phyloP scores from a whole-genome alignment of 352 stramenopile genomes.

The Phytophthora capsici region DNA sequence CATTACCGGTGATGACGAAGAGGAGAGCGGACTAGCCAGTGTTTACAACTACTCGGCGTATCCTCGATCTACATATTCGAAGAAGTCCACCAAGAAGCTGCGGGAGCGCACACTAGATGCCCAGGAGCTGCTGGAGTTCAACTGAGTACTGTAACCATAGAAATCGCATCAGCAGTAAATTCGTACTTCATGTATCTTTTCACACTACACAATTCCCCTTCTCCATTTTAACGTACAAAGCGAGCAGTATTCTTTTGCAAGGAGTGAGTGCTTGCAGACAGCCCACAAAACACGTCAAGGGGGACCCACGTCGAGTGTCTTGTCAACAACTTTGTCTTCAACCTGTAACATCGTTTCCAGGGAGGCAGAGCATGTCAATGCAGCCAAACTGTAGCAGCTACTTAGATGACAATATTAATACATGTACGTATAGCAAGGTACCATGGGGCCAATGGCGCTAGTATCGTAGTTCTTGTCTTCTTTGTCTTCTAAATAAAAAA shows the following conservation, averaged over 20 bases:
- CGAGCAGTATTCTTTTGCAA: no score
- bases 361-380: slow-evolving; percentile 28
- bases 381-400: slow-evolving; percentile 4
- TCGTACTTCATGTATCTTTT: slow-evolving; percentile 17
- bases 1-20: slow-evolving; percentile 21
- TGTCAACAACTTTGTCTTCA: slow-evolving; percentile 38
- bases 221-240: background rate
- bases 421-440: background rate
- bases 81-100: slow-evolving; percentile 59
- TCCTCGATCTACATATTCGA: slow-evolving; percentile 37
- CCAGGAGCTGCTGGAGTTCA: slow-evolving; percentile 60
- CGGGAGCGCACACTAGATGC: slow-evolving; percentile 45
- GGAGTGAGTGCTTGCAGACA: background rate
- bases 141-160: slow-evolving; percentile 46
- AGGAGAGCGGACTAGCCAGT: slow-evolving; percentile 24
- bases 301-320: slow-evolving; percentile 15
- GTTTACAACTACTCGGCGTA: slow-evolving; percentile 76
- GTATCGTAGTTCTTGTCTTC: no score
- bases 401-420: no score
- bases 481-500: no score
- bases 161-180: slow-evolving; percentile 17
- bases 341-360: slow-evolving; percentile 29
- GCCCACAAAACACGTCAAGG: background rate
- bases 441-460: no score
- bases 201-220: slow-evolving; percentile 5